Evolutionary conservation across 2,329 filamentous ascomycete genomes (phyloP).

Genomic region (Monosporascus sp.): DNA sequence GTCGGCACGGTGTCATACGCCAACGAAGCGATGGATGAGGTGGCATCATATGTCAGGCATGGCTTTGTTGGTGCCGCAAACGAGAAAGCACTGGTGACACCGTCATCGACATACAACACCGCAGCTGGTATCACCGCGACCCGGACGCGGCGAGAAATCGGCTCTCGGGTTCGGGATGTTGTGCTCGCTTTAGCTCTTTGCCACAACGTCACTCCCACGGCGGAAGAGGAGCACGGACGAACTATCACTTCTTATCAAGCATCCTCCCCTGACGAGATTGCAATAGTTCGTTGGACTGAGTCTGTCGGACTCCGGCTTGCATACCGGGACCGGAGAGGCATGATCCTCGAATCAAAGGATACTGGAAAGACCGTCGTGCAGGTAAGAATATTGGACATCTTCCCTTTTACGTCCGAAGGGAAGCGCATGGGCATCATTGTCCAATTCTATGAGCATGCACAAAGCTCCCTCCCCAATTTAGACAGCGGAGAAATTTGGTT

Average conservation of each 20-base stretch:
- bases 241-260: conserved; percentile 85
- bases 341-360: conserved; percentile 73
- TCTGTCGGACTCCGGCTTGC: conserved; percentile 80
- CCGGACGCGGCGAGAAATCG: conserved; percentile 86
- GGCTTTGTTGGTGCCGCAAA: conserved; percentile 56
- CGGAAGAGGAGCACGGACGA: conserved; percentile 74
- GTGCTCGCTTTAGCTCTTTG: conserved; percentile 88
- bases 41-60: conserved; percentile 77
- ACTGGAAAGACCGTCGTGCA: conserved; percentile 71
- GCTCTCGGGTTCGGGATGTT: conserved; percentile 85
- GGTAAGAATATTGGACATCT: conserved; percentile 86
- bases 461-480: conserved; percentile 41
- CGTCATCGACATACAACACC: conserved; percentile 65
- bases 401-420: conserved; percentile 95
- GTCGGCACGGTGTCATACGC: conserved; percentile 97
- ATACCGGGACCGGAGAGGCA: conserved; percentile 80
- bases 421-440: conserved; percentile 98
- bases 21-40: conserved; percentile 98
- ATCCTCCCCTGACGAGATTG: conserved; percentile 95
- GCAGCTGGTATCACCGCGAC: conserved; percentile 61
- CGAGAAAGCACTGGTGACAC: conserved; percentile 60
- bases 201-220: conserved; percentile 93
- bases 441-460: conserved; percentile 64
- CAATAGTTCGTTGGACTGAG: conserved; percentile 94
- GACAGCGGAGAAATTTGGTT: conserved; percentile 86